phyloP scores from a whole-genome alignment of 139 green algal species.

The Trebouxia sp. region DNA sequence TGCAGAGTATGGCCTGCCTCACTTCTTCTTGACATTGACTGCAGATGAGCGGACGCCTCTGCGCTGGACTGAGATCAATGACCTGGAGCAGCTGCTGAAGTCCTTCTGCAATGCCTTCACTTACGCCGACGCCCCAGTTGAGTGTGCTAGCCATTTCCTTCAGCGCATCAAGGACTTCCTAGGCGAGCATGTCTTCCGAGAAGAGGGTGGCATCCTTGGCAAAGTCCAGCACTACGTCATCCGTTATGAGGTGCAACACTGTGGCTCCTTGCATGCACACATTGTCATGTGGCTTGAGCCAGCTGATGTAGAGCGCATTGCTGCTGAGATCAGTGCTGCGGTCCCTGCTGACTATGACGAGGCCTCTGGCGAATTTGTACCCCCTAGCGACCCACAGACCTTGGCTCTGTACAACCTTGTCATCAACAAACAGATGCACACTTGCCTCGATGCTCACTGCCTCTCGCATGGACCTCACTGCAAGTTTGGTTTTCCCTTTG shows the following conservation, averaged over 20 bases:
- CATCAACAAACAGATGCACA: neutral
- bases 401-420: neutral
- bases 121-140: neutral
- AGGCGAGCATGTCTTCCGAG: neutral
- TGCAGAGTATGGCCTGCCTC: neutral
- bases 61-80: neutral
- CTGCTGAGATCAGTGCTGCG: neutral
- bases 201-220: neutral
- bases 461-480: neutral
- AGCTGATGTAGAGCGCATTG: neutral
- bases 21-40: constrained; percentile 13
- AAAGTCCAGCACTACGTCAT: neutral
- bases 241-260: neutral
- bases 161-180: neutral
- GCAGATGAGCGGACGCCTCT: neutral
- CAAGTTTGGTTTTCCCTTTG: neutral
- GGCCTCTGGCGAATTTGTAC: neutral
- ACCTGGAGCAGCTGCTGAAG: constrained; percentile 13
- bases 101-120: neutral
- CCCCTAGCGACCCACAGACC: neutral
- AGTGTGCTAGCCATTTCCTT: neutral
- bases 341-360: constrained; percentile 8
- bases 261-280: neutral
- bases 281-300: neutral
- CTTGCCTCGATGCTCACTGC: neutral